phyloP scores from a whole-genome alignment of 75 land plant genomes.

The Chamaecyparis obtusa region DNA sequence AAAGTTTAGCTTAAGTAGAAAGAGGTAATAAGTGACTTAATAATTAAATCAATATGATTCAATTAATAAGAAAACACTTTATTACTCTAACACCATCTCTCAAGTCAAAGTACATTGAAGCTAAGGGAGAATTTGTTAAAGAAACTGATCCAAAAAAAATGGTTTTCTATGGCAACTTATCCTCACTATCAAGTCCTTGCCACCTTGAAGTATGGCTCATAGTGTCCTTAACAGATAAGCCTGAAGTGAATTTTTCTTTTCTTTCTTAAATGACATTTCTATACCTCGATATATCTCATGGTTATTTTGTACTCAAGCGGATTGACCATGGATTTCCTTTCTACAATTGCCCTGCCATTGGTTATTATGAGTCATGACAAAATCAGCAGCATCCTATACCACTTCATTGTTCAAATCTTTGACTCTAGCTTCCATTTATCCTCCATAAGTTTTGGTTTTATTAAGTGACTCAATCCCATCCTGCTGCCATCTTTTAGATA shows the following conservation, averaged over 20 bases:
- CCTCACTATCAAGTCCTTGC: background rate
- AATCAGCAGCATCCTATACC: background rate
- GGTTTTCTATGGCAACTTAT: background rate
- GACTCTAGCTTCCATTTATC: background rate
- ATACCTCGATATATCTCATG: background rate
- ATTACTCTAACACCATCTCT: no score
- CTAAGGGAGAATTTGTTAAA: background rate
- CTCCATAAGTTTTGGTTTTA: background rate
- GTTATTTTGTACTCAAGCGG: no score
- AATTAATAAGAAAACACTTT: no score
- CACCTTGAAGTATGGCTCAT: background rate
- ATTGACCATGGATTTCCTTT: background rate
- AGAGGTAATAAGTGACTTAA: no score
- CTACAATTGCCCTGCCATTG: background rate
- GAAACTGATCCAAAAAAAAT: background rate
- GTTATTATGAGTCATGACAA: background rate
- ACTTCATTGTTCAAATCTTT: background rate
- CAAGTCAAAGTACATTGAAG: no score
- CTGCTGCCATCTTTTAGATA: background rate
- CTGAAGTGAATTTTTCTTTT: no score
- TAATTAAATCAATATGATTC: no score
- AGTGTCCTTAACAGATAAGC: background rate
- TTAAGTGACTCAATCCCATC: background rate
- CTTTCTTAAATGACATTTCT: background rate
- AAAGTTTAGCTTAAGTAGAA: no score